Evolutionary conservation across 1,284 basidiomycete genomes (phyloP).

Genomic region (Earliella scabrosa): DNA sequence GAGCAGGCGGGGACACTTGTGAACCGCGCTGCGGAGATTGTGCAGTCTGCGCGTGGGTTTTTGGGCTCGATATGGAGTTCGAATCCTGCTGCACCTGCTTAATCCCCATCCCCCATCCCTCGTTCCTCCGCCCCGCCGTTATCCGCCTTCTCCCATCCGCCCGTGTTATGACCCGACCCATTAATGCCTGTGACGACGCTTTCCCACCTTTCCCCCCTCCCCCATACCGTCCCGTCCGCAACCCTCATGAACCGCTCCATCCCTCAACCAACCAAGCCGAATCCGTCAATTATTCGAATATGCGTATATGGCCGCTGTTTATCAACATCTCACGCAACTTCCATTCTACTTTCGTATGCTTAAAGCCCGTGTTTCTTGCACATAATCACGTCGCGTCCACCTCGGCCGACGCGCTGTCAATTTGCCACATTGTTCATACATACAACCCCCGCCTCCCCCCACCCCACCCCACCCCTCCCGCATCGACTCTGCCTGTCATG

Average conservation of each 20-base stretch:
- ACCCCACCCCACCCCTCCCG: neutral
- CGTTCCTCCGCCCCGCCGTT: neutral
- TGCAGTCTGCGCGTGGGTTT: slow-evolving; percentile 66
- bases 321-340: neutral
- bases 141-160: neutral
- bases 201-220: slow-evolving; percentile 9
- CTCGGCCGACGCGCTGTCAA: slow-evolving; percentile 13
- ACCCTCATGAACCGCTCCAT: neutral
- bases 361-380: slow-evolving; percentile 17
- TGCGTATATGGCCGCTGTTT: slow-evolving; percentile 27
- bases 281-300: slow-evolving; percentile 27
- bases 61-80: slow-evolving; percentile 53
- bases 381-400: slow-evolving; percentile 14
- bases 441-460: too few relatives aligned
- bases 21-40: slow-evolving; percentile 72
- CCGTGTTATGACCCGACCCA: neutral
- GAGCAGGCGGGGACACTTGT: slow-evolving; percentile 52
- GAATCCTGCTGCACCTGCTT: slow-evolving; percentile 7
- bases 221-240: neutral
- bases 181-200: neutral
- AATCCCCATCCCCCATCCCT: neutral
- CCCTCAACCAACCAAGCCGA: neutral
- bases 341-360: slow-evolving; percentile 14
- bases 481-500: too few relatives aligned
- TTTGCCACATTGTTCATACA: slow-evolving; percentile 11